Evolutionary conservation across 768 basidiomycete genomes (phyloP), one percentile per base, ranked within the genome.

Genomic region (Rickenella mellea): DNA sequence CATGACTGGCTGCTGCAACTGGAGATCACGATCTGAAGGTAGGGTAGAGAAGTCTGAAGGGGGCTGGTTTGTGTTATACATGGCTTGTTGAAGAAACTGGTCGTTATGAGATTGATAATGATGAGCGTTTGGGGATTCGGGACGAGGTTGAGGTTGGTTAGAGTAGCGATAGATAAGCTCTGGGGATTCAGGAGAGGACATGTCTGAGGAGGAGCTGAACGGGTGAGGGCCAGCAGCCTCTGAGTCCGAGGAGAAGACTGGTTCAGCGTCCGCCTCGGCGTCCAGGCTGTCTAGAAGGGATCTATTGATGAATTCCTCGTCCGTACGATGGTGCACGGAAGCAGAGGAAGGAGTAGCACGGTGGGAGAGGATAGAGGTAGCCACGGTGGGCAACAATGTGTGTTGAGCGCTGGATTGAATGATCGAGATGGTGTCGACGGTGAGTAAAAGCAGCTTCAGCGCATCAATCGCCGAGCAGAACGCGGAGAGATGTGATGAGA

Each of bases 301-400:
- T 59, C 80, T 80, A 68, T 88, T 89, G 59, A 89, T 86, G 55
- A 80, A 79, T 63, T 83, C 85, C 74, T 89, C 86, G 75, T 79
- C 81, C 40, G 42, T 51, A 29, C 45, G 42, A 27, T 40, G 52
- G 48, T 45, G 43, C 53, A 43, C 52, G 41, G 44, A 45, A 48
- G 61, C 54, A 29, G 57, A 49, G 46, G 54, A 56, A 10, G 56
- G 49, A 19, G 47, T 44, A 22, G 44, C 41, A 19, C 25, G 45
- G 36, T 42, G 45, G 35, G 28, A 39, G 33, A 42, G 33, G 10
- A 36, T 38, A 35, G 27, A 15, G 35, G 52, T 44, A 35, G 54
- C 54, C 54, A 55, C 49, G 41, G 32, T 48, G 48, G 49, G 50
- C 50, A 44, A 30, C 12, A 20, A 26, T 22, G 45, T 14, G 49